Evolutionary conservation across 75 land plant species (phyloP).

Genomic region (Picea sitchensis): DNA sequence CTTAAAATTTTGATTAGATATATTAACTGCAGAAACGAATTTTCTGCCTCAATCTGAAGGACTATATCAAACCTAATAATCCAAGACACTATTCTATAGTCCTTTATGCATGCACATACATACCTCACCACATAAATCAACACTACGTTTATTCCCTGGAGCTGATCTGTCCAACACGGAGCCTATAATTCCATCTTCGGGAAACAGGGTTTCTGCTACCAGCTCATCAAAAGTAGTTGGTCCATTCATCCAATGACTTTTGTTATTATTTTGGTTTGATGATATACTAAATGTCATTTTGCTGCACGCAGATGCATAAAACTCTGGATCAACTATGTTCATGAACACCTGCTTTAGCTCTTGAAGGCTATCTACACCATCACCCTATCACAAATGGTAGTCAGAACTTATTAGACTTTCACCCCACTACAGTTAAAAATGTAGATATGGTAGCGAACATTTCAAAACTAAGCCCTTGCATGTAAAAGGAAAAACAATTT

Average conservation of each 20-base stretch:
- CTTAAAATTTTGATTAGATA: neutral
- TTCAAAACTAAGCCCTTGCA: neutral
- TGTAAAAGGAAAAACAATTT: neutral
- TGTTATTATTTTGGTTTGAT: neutral
- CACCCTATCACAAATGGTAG: conserved; percentile 6
- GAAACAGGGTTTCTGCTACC: conserved; percentile 5
- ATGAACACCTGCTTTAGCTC: conserved; percentile 9
- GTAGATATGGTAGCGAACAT: neutral
- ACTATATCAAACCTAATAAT: neutral
- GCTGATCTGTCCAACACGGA: neutral
- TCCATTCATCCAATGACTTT: neutral
- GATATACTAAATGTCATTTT: neutral
- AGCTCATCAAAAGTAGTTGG: conserved; percentile 8
- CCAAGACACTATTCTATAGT: neutral
- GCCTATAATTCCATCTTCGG: conserved; percentile 1
- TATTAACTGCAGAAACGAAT: too few relatives aligned
- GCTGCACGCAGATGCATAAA: neutral
- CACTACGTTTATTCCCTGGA: neutral
- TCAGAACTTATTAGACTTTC: neutral
- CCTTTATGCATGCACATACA: neutral
- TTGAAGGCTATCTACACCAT: neutral
- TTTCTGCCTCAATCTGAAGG: neutral
- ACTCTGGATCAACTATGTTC: neutral
- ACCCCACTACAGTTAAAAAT: neutral
- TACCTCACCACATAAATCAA: neutral